These are phyloP conservation scores for Schizopora paradoxa DNA, from an alignment of 1,284 basidiomycete species.

Conservation along the genomic window DNA sequence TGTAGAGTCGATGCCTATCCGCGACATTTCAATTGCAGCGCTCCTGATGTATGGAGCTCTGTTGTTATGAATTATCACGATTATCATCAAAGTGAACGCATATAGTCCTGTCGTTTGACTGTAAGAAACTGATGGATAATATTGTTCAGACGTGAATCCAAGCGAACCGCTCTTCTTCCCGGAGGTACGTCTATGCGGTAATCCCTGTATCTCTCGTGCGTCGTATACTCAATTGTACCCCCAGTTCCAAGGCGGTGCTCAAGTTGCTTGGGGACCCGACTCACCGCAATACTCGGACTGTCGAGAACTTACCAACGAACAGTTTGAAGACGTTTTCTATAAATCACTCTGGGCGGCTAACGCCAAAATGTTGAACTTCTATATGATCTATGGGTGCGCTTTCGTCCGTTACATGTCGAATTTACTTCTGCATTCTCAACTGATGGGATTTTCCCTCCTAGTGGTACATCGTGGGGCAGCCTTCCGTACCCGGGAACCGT, in stretches of 20 bases:
- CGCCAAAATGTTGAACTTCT: constrained; percentile 26
- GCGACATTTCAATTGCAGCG: constrained; percentile 32
- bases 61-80: constrained; percentile 23
- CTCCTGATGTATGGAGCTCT: constrained; percentile 29
- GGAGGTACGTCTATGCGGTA: constrained; percentile 26
- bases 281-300: constrained; percentile 23
- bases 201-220: background rate
- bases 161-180: constrained; percentile 29
- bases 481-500: constrained; percentile 26
- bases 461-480: constrained; percentile 28
- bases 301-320: constrained; percentile 22
- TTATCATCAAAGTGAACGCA: constrained; percentile 28
- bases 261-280: constrained; percentile 21
- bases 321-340: constrained; percentile 28
- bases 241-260: constrained; percentile 23
- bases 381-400: constrained; percentile 25
- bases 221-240: constrained; percentile 15
- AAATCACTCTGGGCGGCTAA: constrained; percentile 25
- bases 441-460: constrained; percentile 10
- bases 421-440: background rate
- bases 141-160: constrained; percentile 15
- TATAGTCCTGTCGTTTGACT: constrained; percentile 23
- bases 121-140: background rate
- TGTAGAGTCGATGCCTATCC: constrained; percentile 27
- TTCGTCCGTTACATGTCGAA: background rate